Evolutionary conservation across 2,329 filamentous ascomycete genomes (phyloP), one percentile per base, ranked within the genome.

Genomic region (Metarhizium sp.): DNA sequence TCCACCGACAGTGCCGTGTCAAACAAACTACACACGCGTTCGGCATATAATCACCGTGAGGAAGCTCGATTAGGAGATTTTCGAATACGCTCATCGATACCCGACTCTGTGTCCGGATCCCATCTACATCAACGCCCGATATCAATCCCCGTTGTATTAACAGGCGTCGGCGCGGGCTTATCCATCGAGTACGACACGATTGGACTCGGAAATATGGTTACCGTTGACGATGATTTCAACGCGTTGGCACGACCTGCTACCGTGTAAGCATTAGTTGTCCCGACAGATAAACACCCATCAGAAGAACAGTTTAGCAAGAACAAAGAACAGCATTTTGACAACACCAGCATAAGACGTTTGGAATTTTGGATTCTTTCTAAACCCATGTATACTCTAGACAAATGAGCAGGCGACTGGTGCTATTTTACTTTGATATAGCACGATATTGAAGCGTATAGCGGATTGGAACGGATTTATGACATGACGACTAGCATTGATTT

Each of bases 81-180:
- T 34, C 10, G 6, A 34, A 34, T 8, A 34, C 32, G 32, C 32
- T 34, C 32, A 11, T 34, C 32, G 32, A 34, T 34, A 34, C 32
- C 10, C 6, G 32, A 34, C 10, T 7, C 32, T 34, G 5, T 34
- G 32, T 11, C 32, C 10, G n/a, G 6, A 25, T 45, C 30, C 16
- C 20, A 29, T n/a, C 16, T 11, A 7, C 52, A 45, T 3, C 55
- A 52, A 16, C 32, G 51, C 11, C 58, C 57, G 13, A 52, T 45
- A 47, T 54, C 59, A 6, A 55, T 62, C 2, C 59, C 60, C 4
- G 36, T 59, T 7, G 58, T 59, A 13, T 57, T 67, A 14, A 58
- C 62, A 20, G 65, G 64, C n/a, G 60, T 66, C 11, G 64, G 64
- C 11, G 63, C 62, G 32, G 62, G 51, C 20, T n/a, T 60, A 7